Base-by-base conservation (phyloP, 495 filamentous ascomycete genomes). In the Tetracladium setigerum region DNA sequence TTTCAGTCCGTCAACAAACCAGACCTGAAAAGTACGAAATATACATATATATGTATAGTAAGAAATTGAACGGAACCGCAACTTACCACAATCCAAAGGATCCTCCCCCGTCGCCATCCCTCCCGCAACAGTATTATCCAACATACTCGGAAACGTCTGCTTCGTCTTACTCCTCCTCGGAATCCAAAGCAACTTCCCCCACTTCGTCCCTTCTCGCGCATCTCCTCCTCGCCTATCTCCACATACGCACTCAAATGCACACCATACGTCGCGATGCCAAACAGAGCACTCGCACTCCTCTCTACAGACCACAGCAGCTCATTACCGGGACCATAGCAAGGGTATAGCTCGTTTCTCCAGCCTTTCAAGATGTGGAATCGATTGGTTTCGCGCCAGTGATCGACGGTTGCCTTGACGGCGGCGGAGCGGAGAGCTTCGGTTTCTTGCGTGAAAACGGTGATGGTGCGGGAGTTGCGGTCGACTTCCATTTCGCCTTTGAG, bases 101-200 rank as follows among this genome's bases (percentile, higher is more conserved):
- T 67, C 71, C 61, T 96, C 89, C 16, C 81, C 80, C 0, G 86
- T 83, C 53, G 82, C 78, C 58, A 97, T 82, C 0, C 92, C 92
- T 4, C 92, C 92, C 0, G 90, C 92, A 5, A 95, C 94, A 2
- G 87, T 86, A 59, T 99, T 99, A 62, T 99, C 92, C 40, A 97
- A 66, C 80, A 95, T 86, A 7, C 83, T 72, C 6, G 38, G 39
- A 46, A 49, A 58, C 0, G 89, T 95, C 53, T 86, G 75, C 68
- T 97, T 97, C 30, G 62, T 76, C 36, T 68, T 70, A 18, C 87
- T 74, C 9, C 92, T 70, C 39, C 85, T 71, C 5, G 92, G 89
- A 0, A 94, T 77, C 88, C 92, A 95, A 31, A 99, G 76, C 53
- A 81, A 80, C 27, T 94, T 64, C 0, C 81, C 84, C 32, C 76